Conservation (phyloP, 1,284 basidiomycete species). For the Microstroma glucosiphilum region DNA sequence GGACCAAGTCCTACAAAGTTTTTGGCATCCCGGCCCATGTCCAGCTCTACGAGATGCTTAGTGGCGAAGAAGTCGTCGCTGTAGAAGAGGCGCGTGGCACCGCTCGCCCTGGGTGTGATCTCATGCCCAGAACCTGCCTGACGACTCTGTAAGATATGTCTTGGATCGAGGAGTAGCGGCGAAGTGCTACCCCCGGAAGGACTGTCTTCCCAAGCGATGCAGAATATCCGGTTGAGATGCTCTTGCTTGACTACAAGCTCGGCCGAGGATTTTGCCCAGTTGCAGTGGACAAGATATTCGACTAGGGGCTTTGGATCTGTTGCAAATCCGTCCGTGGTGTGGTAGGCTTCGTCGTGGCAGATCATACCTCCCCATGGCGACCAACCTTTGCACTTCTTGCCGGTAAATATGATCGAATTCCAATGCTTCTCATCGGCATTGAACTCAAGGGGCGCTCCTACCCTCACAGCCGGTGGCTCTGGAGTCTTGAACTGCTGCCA, state of each 20-base stretch:
- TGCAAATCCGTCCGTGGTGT: slow-evolving; percentile 42
- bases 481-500: slow-evolving; percentile 46
- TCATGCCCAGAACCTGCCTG: neutral
- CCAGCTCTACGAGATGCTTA: slow-evolving; percentile 31
- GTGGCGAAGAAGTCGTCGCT: slow-evolving; percentile 44
- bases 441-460: slow-evolving; percentile 41
- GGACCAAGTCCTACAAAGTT: slow-evolving; percentile 44
- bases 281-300: slow-evolving; percentile 42
- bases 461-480: slow-evolving; percentile 29
- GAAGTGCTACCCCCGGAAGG: slow-evolving; percentile 14
- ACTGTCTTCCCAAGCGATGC: slow-evolving; percentile 45
- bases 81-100: slow-evolving; percentile 32
- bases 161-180: slow-evolving; percentile 10
- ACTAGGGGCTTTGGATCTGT: slow-evolving; percentile 28
- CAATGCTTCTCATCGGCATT: slow-evolving; percentile 41
- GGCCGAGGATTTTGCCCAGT: slow-evolving; percentile 43
- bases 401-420: slow-evolving; percentile 42
- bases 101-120: slow-evolving; percentile 9
- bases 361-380: slow-evolving; percentile 36
- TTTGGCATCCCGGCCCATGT: slow-evolving; percentile 36
- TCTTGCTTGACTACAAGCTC: slow-evolving; percentile 25
- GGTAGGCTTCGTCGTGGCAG: slow-evolving; percentile 52
- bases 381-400: slow-evolving; percentile 39
- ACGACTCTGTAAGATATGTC: slow-evolving; percentile 14
- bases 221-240: slow-evolving; percentile 37